Base-by-base conservation (phyloP, 2,329 filamentous ascomycete genomes). In the Cryphonectria parasitica region DNA sequence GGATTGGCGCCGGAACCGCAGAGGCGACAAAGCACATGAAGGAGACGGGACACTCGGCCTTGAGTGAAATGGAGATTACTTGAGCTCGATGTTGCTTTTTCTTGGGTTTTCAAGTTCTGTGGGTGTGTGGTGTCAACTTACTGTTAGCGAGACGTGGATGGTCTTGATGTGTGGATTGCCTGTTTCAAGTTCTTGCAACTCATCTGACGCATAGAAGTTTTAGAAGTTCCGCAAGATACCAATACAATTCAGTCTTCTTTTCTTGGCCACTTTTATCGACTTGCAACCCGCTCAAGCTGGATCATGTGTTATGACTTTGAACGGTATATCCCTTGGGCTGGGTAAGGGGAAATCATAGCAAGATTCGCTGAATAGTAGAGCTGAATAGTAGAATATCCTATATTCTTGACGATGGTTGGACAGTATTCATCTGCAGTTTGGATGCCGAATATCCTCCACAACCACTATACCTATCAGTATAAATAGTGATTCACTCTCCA, bases 1-100 rank as follows among this genome's bases (percentile, higher is more conserved):
- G 88, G 85, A 86, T 90, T 25, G 90, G 92, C 0, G 88, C 88
- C 69, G 92, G 92, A 1, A 85, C 93, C 78, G 81, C 82, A 58
- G 88, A 86, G 69, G 89, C 91, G 1, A 82, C 86, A 22, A 82
- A 86, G 74, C 92, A 94, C 78, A 90, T 90, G 13, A 83, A 81
- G 73, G 84, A 88, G 73, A 91, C 89, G 1, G 87, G 88, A 0
- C 90, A 92, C 77, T 83, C 82, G 19, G 76, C 75, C 49, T 84
- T 84, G 71, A 77, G 76, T 8, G 79, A 80, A 73, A 75, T 80
- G 77, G 66, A 73, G 49, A 77, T 79, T 41, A 67, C 75, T n/a
- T 74, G 71, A 49, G 2, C 22, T 25, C 36, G 1, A 10, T 2
- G 10, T 39, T 39, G 34, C 34, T 11, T 39, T 39, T 39, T 39